These are phyloP conservation scores for Picochlorum sp. DNA, from an alignment of 139 green algal genomes.

Conservation along the genomic window DNA sequence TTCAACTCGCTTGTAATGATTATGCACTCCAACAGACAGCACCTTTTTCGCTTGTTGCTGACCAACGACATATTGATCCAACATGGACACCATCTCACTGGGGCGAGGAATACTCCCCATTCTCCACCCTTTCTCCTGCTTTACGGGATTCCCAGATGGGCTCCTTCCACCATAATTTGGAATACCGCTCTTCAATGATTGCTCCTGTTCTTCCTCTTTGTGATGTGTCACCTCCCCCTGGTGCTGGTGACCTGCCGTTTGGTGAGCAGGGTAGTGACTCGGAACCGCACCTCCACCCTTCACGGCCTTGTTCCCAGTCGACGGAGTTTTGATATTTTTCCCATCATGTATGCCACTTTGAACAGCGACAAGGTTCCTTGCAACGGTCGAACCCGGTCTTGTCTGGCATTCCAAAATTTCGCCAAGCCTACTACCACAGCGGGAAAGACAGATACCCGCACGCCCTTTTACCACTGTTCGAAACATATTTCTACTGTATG, in stretches of 20 bases:
- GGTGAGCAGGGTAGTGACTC: neutral
- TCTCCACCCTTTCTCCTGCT: constrained; percentile 16
- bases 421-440: too few species aligned
- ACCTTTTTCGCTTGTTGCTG: constrained; percentile 67
- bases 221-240: neutral
- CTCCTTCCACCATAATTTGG: constrained; percentile 34
- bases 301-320: too few species aligned
- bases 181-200: constrained; percentile 6
- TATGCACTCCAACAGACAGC: constrained; percentile 78
- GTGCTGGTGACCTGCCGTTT: neutral
- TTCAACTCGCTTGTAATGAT: constrained; percentile 79
- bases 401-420: too few species aligned
- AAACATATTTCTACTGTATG: too few species aligned
- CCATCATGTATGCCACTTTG: too few species aligned
- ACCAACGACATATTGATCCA: constrained; percentile 72
- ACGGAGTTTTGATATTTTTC: too few species aligned
- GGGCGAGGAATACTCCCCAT: constrained; percentile 47
- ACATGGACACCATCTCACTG: constrained; percentile 51
- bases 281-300: neutral
- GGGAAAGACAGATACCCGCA: too few species aligned
- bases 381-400: too few species aligned
- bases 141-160: neutral
- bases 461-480: too few species aligned
- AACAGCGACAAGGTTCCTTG: too few species aligned
- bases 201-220: neutral